Base-by-base conservation (phyloP, 2,329 filamentous ascomycete species). In the Blumeriella jaapii region DNA sequence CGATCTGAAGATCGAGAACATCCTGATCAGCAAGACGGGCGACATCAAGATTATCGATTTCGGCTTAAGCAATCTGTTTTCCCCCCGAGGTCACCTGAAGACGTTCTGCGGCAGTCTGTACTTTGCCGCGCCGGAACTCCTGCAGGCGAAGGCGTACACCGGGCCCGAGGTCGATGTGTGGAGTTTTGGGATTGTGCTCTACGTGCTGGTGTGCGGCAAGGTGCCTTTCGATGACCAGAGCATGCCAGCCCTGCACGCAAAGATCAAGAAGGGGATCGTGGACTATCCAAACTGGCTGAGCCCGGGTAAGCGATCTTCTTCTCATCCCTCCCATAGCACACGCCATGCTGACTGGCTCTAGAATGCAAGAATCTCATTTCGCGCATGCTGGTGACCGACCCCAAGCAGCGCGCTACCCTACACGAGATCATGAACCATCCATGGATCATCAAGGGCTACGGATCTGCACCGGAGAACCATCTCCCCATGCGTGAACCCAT, bases 1-100 rank as follows among this genome's bases (percentile, higher is more conserved):
- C 32, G 91, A 98, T 56, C 63, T 98, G 47, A 98, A 98, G 68
- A 98, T 98, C 49, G 91, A 96, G 60, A 98, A 98, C 56, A 98
- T 98, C 36, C 72, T 98, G 42, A 98, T 98, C 62, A 95, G 86
- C 68, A 96, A 96, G 66, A 95, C 83, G 2, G 91, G 91, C 25
- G 91, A 98, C 56, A 98, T 98, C 61, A 96, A 96, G 58, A 96
- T 98, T 52, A 98, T 98, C 49, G 91, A 98, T 57, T 98, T 98
- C 58, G 91, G 89, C 18, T 68, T 98, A 36, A 96, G 89, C 64
- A 98, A 98, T 53, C 72, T 96, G 4, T 98, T 95, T 59, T 79
- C 85, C 5, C 91, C 91, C 0, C 70, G 78, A 28, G 25, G 72
- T 42, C 79, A 93, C 44, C 69, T 96, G 39, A 95, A 94, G 62